These are phyloP conservation scores for Microsporum audouinii DNA, from an alignment of 2,329 filamentous ascomycete genomes.

Conservation along the genomic window DNA sequence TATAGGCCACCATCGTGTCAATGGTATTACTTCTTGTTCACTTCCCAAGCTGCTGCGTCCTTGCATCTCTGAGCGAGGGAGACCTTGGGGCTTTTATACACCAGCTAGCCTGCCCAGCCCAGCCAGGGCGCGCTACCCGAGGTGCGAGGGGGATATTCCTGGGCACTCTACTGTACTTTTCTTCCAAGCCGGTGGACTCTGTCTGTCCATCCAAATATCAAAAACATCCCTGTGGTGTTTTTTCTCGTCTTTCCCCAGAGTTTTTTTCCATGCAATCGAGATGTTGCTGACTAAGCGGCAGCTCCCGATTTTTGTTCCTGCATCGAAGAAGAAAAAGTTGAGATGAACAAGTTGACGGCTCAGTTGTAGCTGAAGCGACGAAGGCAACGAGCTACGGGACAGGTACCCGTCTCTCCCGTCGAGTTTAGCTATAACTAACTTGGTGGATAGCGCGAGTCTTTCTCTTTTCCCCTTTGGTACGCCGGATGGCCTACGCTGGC, in stretches of 20 bases:
- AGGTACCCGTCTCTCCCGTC: background rate
- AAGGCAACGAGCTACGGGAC: background rate
- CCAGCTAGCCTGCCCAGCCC: no score
- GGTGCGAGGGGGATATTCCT: no score
- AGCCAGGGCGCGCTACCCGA: no score
- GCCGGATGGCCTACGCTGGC: background rate
- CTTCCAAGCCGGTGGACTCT: no score
- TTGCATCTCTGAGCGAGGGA: background rate
- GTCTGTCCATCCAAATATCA: no score
- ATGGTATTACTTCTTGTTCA: background rate
- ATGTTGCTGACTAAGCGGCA: no score
- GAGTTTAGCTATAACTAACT: background rate
- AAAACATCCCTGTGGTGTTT: no score
- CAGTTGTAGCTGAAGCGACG: background rate
- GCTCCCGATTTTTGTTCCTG: background rate
- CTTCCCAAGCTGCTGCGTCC: background rate
- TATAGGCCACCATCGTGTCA: background rate
- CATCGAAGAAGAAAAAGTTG: background rate
- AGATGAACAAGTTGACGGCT: background rate
- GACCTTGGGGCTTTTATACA: no score
- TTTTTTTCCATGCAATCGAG: no score
- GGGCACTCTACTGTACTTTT: no score
- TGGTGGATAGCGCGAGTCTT: background rate
- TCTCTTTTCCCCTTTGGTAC: background rate
- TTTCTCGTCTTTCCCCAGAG: no score